These are phyloP conservation scores for Eimeria zaria DNA, from an alignment of 169 alveolate genomes.

Conservation along the genomic window DNA sequence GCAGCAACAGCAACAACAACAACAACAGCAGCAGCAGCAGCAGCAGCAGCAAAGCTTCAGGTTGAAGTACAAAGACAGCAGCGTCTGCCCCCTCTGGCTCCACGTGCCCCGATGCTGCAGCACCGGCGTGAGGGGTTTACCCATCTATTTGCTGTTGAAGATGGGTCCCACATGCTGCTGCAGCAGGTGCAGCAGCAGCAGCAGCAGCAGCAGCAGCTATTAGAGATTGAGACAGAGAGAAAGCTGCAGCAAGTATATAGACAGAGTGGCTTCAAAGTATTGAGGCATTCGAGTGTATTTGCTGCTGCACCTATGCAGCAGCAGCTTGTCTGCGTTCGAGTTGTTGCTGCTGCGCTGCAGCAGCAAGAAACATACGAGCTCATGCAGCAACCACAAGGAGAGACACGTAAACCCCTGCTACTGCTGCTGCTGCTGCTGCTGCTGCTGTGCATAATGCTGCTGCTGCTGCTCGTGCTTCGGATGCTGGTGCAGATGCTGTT, in stretches of 20 bases:
- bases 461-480: not conserved
- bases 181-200: constrained; percentile 48
- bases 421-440: constrained; percentile 7
- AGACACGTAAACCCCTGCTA: not conserved
- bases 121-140: constrained; percentile 18
- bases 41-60: not conserved
- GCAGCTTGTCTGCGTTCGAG: constrained; percentile 5
- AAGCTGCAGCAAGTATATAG: constrained; percentile 12
- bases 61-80: not conserved
- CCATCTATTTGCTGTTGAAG: not conserved
- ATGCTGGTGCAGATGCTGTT: not conserved
- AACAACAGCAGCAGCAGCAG: constrained; percentile 17
- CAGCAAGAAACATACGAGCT: not conserved
- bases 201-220: constrained; percentile 16
- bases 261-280: not conserved
- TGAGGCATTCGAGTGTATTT: not conserved
- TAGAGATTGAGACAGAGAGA: not conserved
- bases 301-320: too few species aligned
- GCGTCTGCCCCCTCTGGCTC: not conserved
- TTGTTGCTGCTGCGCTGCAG: constrained; percentile 4
- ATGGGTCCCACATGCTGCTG: constrained; percentile 1
- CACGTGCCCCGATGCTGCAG: constrained; percentile 24
- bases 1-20: not conserved
- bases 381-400: constrained; percentile 28
- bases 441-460: not conserved